These are phyloP conservation scores for Geotrichum cucujoidarum DNA, from an alignment of 1,139 yeast species.

Conservation along the genomic window DNA sequence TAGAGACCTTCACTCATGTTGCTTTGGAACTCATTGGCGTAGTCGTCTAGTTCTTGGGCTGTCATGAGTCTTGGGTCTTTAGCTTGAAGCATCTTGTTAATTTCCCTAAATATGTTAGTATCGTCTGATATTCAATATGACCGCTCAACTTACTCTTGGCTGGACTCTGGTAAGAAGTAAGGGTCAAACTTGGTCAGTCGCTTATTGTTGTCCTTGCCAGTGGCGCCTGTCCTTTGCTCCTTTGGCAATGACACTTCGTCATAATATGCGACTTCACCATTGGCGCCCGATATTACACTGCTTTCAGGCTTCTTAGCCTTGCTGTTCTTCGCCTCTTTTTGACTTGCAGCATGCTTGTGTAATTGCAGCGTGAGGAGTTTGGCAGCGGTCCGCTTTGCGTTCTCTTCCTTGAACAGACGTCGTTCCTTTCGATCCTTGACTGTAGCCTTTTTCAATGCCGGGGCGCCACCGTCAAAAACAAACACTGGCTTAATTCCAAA, in stretches of 20 bases:
- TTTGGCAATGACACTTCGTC: conserved; percentile 27
- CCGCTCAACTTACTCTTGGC: conserved; percentile 38
- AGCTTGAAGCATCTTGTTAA: conserved; percentile 35
- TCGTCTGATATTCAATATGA: neutral
- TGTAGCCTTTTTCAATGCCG: conserved; percentile 72
- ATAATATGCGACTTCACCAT: conserved; percentile 26
- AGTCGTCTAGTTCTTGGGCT: conserved; percentile 62
- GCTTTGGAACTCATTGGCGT: conserved; percentile 57
- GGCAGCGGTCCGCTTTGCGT: conserved; percentile 71
- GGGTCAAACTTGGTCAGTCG: conserved; percentile 51
- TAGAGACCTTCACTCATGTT: conserved; percentile 46
- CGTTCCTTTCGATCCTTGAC: conserved; percentile 64
- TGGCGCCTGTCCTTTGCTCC: conserved; percentile 13
- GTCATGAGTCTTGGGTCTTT: conserved; percentile 72
- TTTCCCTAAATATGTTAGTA: conserved; percentile 29
- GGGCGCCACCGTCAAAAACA: conserved; percentile 98
- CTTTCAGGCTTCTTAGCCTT: conserved; percentile 29
- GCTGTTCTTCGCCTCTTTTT: conserved; percentile 27
- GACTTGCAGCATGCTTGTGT: conserved; percentile 47
- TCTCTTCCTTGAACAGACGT: conserved; percentile 69
- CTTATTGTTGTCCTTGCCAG: neutral
- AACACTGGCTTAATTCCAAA: conserved; percentile 90
- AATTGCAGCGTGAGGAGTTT: conserved; percentile 74
- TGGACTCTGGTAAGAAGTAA: conserved; percentile 73
- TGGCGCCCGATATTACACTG: conserved; percentile 18